These are phyloP conservation scores for Debaryomycetaceae sp. DNA, from an alignment of 1,139 yeast species.

Conservation along the genomic window DNA sequence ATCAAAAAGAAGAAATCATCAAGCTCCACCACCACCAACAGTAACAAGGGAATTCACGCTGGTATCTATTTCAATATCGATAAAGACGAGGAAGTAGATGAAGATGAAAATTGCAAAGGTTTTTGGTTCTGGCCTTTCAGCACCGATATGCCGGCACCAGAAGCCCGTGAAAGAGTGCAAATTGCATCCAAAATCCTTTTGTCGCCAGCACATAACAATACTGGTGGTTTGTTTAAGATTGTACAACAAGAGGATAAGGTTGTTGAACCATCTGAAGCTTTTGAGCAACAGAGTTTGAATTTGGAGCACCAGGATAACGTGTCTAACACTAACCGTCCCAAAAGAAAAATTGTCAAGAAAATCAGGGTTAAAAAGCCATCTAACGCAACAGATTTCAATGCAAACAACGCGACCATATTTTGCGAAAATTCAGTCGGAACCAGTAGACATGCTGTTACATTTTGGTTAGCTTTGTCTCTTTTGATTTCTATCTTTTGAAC, in stretches of 20 bases:
- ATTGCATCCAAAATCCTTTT: constrained; percentile 5
- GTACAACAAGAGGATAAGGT: constrained; percentile 1
- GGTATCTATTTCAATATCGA: not conserved
- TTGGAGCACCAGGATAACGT: not conserved
- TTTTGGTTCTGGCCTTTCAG: constrained; percentile 12
- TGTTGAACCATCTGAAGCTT: not conserved
- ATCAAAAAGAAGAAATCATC: not conserved
- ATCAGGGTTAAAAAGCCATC: not conserved
- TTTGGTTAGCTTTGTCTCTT: not conserved
- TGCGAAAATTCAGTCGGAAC: not conserved
- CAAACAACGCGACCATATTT: not conserved
- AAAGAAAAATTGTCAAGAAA: not conserved
- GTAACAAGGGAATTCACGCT: constrained; percentile 1
- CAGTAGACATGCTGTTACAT: not conserved
- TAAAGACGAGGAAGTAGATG: constrained; percentile 7
- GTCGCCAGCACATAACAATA: constrained; percentile 5
- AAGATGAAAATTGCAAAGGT: constrained; percentile 6
- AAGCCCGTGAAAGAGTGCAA: constrained; percentile 3
- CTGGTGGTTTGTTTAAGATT: constrained; percentile 9
- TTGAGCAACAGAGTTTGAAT: not conserved
- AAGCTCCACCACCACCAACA: not conserved
- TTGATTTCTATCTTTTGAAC: not conserved
- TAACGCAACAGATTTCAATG: not conserved
- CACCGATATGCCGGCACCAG: not conserved
- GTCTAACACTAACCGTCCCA: not conserved